phyloP scores from a whole-genome alignment of 306 rosid species.

The Elaeagnus macrophylla region DNA sequence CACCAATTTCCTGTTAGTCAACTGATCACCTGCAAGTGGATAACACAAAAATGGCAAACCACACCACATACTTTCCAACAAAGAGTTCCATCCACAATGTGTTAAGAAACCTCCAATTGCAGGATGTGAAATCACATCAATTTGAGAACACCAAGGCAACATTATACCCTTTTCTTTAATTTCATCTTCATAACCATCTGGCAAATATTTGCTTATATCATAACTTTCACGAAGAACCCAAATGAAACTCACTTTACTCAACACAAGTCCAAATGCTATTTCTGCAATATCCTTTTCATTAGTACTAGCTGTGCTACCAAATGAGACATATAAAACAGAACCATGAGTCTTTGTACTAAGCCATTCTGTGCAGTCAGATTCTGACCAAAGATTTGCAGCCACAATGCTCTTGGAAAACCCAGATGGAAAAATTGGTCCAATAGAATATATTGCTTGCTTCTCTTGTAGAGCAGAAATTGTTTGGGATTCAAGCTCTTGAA shows the following conservation, averaged over 20 bases:
- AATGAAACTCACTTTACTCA: constrained; percentile 14
- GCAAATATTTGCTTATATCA: constrained; percentile 1
- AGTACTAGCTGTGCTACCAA: constrained; percentile 13
- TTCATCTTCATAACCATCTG: constrained; percentile 17
- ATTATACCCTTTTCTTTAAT: constrained; percentile 15
- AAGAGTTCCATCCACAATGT: constrained; percentile 35
- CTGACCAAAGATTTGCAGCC: constrained; percentile 17
- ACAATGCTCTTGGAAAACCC: constrained; percentile 10
- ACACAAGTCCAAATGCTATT: constrained; percentile 19
- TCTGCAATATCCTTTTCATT: constrained; percentile 11
- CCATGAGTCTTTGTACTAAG: constrained; percentile 19
- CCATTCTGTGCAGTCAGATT: constrained; percentile 22
- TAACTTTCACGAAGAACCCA: constrained; percentile 20
- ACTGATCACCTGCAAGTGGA: constrained; percentile 20
- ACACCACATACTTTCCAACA: constrained; percentile 26
- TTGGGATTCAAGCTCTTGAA: constrained; percentile 28
- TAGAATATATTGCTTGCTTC: constrained; percentile 23
- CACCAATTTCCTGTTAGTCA: constrained; percentile 27
- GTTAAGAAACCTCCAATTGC: constrained; percentile 29
- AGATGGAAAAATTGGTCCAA: constrained; percentile 18
- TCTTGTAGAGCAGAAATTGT: constrained; percentile 21
- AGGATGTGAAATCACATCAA: constrained; percentile 25
- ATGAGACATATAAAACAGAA: constrained; percentile 19
- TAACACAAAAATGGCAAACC: constrained; percentile 26
- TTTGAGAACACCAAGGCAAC: constrained; percentile 24